These are phyloP conservation scores for Coffea humblotiana DNA, from an alignment of 305 asterid species.

Conservation along the genomic window DNA sequence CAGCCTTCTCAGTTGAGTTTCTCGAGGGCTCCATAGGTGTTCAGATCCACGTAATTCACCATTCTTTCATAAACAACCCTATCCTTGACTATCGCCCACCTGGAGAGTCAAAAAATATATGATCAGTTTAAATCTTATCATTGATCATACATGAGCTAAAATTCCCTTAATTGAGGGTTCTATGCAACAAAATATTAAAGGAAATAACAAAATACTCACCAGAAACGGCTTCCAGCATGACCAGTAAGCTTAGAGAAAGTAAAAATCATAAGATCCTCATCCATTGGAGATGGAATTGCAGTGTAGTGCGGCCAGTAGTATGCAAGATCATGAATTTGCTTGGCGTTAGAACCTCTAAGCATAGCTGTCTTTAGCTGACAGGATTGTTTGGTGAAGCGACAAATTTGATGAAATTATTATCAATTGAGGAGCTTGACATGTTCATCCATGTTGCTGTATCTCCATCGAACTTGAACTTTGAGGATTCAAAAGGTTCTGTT, in stretches of 20 bases:
- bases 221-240: constrained; percentile 72
- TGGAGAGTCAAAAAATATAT: constrained; percentile 4
- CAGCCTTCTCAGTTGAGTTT: constrained; percentile 60
- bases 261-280: constrained; percentile 67
- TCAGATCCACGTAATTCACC: constrained; percentile 26
- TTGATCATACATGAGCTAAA: too few relatives aligned
- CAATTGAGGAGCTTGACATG: too few relatives aligned
- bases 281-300: constrained; percentile 57
- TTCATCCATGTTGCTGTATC: constrained; percentile 32
- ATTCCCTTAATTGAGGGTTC: not conserved
- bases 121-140: too few relatives aligned
- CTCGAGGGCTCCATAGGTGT: constrained; percentile 32
- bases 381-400: constrained; percentile 84
- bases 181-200: too few relatives aligned
- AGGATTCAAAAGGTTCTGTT: constrained; percentile 30
- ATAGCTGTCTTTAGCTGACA: constrained; percentile 38
- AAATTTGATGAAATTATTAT: constrained; percentile 41
- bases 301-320: constrained; percentile 56
- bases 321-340: constrained; percentile 31
- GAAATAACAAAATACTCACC: constrained; percentile 30
- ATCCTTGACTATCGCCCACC: constrained; percentile 74
- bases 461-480: constrained; percentile 36
- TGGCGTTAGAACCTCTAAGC: constrained; percentile 12
- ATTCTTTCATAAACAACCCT: constrained; percentile 43
- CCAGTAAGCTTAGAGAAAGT: constrained; percentile 73